Evolutionary conservation across 139 green algal species (phyloP).

Genomic region (Desmodesmus armatus): DNA sequence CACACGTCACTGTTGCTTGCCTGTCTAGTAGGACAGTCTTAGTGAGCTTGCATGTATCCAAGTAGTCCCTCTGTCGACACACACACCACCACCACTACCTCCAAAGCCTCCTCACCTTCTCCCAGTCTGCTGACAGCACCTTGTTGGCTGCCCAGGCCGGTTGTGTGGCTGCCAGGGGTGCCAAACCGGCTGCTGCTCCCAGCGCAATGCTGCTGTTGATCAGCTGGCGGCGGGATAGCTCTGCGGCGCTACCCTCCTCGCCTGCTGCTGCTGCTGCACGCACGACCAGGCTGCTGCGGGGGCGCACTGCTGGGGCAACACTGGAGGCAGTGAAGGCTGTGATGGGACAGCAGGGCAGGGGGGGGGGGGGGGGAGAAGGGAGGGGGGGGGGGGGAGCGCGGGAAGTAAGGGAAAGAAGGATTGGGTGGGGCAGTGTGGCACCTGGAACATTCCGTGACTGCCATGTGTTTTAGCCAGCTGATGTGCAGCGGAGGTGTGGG

Average conservation of each 20-base stretch:
- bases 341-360: neutral
- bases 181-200: slow-evolving; percentile 22
- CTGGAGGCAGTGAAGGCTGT: slow-evolving; percentile 39
- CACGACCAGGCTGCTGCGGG: neutral
- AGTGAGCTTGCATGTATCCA: too few species aligned
- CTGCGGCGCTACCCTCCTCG: slow-evolving; percentile 25
- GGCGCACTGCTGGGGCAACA: neutral
- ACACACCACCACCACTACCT: too few species aligned
- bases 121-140: slow-evolving; percentile 74
- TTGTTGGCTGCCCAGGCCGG: slow-evolving; percentile 59
- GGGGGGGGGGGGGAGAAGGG: too few species aligned
- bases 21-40: neutral
- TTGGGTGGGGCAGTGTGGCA: too few species aligned
- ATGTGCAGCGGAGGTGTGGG: too few species aligned
- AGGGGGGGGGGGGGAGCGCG: too few species aligned
- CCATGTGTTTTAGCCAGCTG: too few species aligned
- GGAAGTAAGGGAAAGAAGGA: too few species aligned
- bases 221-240: slow-evolving; percentile 23
- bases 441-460: too few species aligned
- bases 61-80: too few species aligned
- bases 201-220: slow-evolving; percentile 26
- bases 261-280: slow-evolving; percentile 18
- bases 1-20: neutral
- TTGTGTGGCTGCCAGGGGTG: slow-evolving; percentile 1
- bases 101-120: slow-evolving; percentile 56